phyloP scores from a whole-genome alignment of 2,329 filamentous ascomycete species.

The Diaporthe velutina region DNA sequence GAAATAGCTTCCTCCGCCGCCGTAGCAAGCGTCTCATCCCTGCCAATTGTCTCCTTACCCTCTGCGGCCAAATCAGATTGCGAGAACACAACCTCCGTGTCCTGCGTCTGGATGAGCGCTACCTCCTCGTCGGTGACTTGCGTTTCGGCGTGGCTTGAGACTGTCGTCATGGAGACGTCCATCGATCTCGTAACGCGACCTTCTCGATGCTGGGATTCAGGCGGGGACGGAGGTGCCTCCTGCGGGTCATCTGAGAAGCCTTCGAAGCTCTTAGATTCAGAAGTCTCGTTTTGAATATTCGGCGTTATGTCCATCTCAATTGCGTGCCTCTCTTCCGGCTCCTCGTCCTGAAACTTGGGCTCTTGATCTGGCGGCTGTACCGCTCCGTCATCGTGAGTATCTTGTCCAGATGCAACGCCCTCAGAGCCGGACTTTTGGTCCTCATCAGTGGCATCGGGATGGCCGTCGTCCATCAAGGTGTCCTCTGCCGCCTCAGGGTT shows the following conservation, averaged over 20 bases:
- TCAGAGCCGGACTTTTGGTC: not conserved
- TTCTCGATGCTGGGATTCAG: slow-evolving; percentile 11
- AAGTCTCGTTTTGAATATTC: not conserved
- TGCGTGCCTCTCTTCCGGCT: not conserved
- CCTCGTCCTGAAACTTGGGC: slow-evolving; percentile 6
- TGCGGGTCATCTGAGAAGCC: slow-evolving; percentile 1
- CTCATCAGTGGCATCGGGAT: not conserved
- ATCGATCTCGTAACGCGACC: not conserved
- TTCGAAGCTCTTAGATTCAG: slow-evolving; percentile 3
- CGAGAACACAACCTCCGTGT: not conserved
- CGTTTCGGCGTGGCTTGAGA: slow-evolving; percentile 25
- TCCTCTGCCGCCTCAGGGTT: not conserved
- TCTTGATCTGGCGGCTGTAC: not conserved
- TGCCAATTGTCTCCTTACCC: not conserved
- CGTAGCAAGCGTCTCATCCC: not conserved
- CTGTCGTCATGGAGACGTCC: slow-evolving; percentile 31
- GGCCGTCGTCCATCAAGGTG: not conserved
- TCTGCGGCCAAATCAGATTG: not conserved
- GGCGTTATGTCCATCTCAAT: not conserved
- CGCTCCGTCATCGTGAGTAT: not conserved
- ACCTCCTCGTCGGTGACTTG: not conserved
- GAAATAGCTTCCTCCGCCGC: slow-evolving; percentile 10
- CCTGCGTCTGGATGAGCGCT: slow-evolving; percentile 5
- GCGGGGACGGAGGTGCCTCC: slow-evolving; percentile 27
- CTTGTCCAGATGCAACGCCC: slow-evolving; percentile 22